Base-by-base conservation (phyloP, 2,329 filamentous ascomycete species). In the Neobulgaria alba region DNA sequence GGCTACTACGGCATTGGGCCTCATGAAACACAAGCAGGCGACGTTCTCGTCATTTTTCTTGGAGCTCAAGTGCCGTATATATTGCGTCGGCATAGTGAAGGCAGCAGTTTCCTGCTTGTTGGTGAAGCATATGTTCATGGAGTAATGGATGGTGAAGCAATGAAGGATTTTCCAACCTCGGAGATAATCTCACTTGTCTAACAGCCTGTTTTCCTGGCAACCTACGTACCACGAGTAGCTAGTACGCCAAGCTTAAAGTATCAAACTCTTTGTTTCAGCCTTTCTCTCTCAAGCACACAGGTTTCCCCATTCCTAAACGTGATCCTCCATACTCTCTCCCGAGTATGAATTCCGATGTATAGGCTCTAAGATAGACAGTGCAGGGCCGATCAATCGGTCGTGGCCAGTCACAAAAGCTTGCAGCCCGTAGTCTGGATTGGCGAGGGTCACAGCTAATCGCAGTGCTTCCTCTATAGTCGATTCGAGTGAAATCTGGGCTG, bases 341-440 rank as follows among this genome's bases (percentile, higher is more conserved):
- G 23, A 12, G 23, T 26, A 26, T 26, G 23, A 26, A 26, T 26
- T 26, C 12, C 12, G 23, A 26, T 26, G 12, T 26, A 26, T 12
- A 26, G 23, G 23, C 7, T 26, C 23, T 26, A 26, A 26, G 23
- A 26, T 26, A 26, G 23, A 26, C 26, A 48, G 34, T 9, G 33
- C 68, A 4, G 71, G 72, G 0, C 75, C 75, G 1, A 79, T 70
- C 2, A 80, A 65, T 56, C 79, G 73, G 49, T 79, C 58, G 55
- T 75, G 78, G 2, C 76, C 75, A 10, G 75, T 79, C 38, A 79
- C 64, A 20, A 77, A 35, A 17, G 31, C 39, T 29, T 47, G 36
- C 10, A 49, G 34, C 32, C 61, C 52, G 37, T 15, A 39, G 46
- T 49, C 37, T 1, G 38, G 3, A 36, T 41, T 1, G 59, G 32